These are phyloP conservation scores for Tanozyma kutaoensis DNA, from an alignment of 805 yeast genomes.

Conservation along the genomic window DNA sequence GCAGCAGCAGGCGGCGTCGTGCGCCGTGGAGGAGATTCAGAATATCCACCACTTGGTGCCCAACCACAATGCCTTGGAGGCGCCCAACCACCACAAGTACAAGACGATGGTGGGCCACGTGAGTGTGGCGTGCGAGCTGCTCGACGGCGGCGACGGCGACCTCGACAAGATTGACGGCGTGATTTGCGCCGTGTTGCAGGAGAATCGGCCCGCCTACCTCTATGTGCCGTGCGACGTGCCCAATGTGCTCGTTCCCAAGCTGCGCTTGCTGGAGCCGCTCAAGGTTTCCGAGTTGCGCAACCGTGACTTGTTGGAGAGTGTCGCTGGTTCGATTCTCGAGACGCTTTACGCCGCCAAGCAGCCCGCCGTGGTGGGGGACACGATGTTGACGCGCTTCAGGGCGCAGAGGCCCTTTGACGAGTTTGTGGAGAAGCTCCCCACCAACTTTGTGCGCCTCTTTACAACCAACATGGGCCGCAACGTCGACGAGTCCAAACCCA, in stretches of 20 bases:
- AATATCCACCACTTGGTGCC: conserved; percentile 52
- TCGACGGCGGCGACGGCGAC: conserved; percentile 27
- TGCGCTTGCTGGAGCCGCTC: conserved; percentile 7
- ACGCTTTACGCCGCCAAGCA: conserved; percentile 36
- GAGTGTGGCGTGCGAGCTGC: conserved; percentile 34
- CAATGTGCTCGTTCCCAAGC: conserved; percentile 17
- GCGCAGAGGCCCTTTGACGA: conserved; percentile 29
- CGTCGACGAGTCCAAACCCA: conserved; percentile 53
- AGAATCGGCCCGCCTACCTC: conserved; percentile 71
- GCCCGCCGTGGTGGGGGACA: conserved; percentile 65
- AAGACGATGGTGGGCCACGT: conserved; percentile 46
- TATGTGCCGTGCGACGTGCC: conserved; percentile 66
- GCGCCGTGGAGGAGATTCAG: conserved; percentile 4
- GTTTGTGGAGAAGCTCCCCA: conserved; percentile 32
- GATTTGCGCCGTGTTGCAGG: conserved; percentile 36
- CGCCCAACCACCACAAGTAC: conserved; percentile 58
- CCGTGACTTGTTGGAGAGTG: conserved; percentile 6
- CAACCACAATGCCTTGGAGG: conserved; percentile 26
- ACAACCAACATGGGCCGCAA: conserved; percentile 58
- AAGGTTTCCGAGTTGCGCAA: conserved; percentile 6
- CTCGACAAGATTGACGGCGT: conserved; percentile 51
- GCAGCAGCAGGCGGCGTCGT: conserved; percentile 8
- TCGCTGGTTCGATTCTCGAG: conserved; percentile 26
- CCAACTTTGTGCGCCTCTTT: conserved; percentile 30
- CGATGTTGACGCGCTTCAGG: conserved; percentile 50